A percentile compares a stretch with the other conserved stretches of the same genome.
Conservation (phyloP, 2,329 filamentous ascomycete genomes). For the Septoria linicola region DNA sequence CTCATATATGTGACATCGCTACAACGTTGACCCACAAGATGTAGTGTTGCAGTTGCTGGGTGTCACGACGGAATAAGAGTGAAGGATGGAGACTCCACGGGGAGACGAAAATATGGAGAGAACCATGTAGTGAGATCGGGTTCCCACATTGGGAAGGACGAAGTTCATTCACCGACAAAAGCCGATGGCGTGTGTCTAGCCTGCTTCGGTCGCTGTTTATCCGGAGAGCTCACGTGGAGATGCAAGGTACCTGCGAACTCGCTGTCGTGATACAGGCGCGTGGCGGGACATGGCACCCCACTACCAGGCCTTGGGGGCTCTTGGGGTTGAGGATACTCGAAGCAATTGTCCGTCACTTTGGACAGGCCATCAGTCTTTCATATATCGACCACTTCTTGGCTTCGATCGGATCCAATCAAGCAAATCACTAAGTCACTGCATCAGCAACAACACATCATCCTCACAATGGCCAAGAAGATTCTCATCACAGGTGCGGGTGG, state of each 20-base stretch:
- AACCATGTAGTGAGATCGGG: background rate
- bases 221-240: slow-evolving; percentile 8
- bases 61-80: slow-evolving; percentile 1
- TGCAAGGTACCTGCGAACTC: slow-evolving; percentile 11
- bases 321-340: slow-evolving; percentile 1
- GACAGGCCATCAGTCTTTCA: background rate
- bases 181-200: slow-evolving; percentile 5
- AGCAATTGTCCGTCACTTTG: background rate
- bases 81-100: slow-evolving; percentile 12
- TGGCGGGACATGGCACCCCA: slow-evolving; percentile 6
- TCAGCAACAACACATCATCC: background rate
- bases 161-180: slow-evolving; percentile 11
- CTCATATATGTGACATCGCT: slow-evolving; percentile 1
- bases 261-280: slow-evolving; percentile 5
- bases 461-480: slow-evolving; percentile 33
- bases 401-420: background rate
- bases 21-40: background rate
- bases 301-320: slow-evolving; percentile 13
- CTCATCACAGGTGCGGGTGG: slow-evolving; percentile 55
- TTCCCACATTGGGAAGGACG: slow-evolving; percentile 3
- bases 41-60: background rate
- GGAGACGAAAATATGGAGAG: slow-evolving; percentile 12
- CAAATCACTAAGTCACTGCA: background rate
- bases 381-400: slow-evolving; percentile 3
- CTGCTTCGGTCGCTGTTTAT: slow-evolving; percentile 8